These are phyloP conservation scores for Delitschia confertaspora DNA, from an alignment of 495 filamentous ascomycete genomes.

Conservation along the genomic window DNA sequence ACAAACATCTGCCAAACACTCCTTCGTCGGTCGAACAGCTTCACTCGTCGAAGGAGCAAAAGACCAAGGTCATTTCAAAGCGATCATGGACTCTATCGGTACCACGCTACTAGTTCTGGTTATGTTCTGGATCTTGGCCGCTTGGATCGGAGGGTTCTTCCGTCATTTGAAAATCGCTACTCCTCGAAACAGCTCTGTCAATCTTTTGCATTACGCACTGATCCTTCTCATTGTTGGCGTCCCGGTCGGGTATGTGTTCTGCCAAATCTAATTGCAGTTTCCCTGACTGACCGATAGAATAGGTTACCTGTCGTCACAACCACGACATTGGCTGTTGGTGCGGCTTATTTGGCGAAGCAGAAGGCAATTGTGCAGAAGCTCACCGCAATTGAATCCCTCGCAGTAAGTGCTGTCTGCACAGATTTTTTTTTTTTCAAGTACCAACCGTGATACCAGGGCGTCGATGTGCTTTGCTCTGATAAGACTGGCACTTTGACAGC, in stretches of 20 bases:
- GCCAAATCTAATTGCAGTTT: neutral
- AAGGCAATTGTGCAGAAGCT: constrained; percentile 71
- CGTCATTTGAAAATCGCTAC: constrained; percentile 60
- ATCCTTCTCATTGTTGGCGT: constrained; percentile 67
- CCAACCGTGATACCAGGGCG: constrained; percentile 37
- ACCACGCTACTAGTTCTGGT: constrained; percentile 58
- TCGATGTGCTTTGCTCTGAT: constrained; percentile 67
- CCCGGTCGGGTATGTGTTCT: constrained; percentile 44
- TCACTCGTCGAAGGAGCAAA: constrained; percentile 61
- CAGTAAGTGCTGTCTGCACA: constrained; percentile 23
- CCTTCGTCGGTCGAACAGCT: constrained; percentile 66
- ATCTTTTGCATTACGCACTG: constrained; percentile 55
- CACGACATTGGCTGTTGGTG: constrained; percentile 66
- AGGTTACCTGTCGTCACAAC: constrained; percentile 66
- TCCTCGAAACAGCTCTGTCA: constrained; percentile 47
- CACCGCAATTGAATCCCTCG: constrained; percentile 66
- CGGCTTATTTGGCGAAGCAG: constrained; percentile 63
- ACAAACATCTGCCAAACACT: constrained; percentile 53
- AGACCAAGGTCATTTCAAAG: constrained; percentile 70
- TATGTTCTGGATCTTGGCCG: constrained; percentile 60
- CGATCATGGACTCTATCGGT: constrained; percentile 74
- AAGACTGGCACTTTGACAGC: constrained; percentile 63
- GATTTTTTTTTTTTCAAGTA: neutral
- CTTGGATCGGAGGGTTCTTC: constrained; percentile 73
- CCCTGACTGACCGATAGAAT: neutral